Evolutionary conservation across 2,329 filamentous ascomycete genomes (phyloP), one percentile per base, ranked within the genome.

Genomic region (Chrysoporthe puriensis): DNA sequence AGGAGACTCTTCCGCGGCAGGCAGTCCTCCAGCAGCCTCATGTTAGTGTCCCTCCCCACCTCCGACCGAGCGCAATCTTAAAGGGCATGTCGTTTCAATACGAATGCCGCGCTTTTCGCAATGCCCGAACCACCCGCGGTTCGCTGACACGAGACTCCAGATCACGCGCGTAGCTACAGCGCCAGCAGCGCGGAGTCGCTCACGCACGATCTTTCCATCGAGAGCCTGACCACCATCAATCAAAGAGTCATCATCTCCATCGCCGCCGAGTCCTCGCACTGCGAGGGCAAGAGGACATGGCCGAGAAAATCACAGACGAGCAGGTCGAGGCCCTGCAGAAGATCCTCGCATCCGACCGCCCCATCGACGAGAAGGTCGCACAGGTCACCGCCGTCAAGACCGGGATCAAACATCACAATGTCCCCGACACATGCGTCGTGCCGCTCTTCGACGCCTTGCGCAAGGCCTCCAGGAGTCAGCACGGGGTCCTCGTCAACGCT

Each of bases 321-420:
- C 85, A 87, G 81, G 85, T 87, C 77, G 78, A 81, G 64, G 82
- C 85, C 79, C 80, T 88, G 71, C 74, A 83, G 71, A 78, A 80
- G 58, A 79, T 87, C 69, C 78, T 88, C 65, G 82, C 81, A 77
- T 86, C 87, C 73, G 91, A 92, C 73, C 84, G 86, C 48, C 85
- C 88, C 61, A 83, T 92, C 73, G 91, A 94, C 74, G 80, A 84
- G 63, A 94, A 94, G 77, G 85, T 93, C 71, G 83, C 88, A 71
- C 86, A 87, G 64, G 87, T 97, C 73, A 92, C 89, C 69, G 85
- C 83, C 74, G 83, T 94, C 79, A 97, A 97, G 80, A 94, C 92
- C 56, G 88, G 89, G 77, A 97, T 97, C 84, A 97, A 97, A 79
- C 94, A 97, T 79, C 91, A 92, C 77, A 94, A 94, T 81, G 92